phyloP scores from a whole-genome alignment of 2,329 filamentous ascomycete genomes.

The Corinectria fuckeliana region DNA sequence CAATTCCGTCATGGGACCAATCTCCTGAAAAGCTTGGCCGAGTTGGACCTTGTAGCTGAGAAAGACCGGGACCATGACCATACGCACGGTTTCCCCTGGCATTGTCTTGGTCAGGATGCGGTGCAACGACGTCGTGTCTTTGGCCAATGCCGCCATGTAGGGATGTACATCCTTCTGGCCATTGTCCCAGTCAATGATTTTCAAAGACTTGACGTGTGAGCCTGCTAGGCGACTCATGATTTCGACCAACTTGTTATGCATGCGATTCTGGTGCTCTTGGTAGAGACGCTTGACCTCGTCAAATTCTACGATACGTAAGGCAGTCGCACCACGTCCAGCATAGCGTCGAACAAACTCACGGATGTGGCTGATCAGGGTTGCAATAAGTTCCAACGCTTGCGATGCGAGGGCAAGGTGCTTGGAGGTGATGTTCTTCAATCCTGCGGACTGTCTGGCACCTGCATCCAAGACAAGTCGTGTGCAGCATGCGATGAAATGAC shows the following conservation, averaged over 20 bases:
- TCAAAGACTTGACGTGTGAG: slow-evolving; percentile 77
- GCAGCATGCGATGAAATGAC: slow-evolving; percentile 93
- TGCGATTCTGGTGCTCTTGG: slow-evolving; percentile 88
- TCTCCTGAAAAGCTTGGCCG: slow-evolving; percentile 71
- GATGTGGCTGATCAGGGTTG: slow-evolving; percentile 85
- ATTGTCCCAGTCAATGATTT: slow-evolving; percentile 75
- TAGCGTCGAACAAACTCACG: slow-evolving; percentile 90
- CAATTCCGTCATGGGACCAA: slow-evolving; percentile 67
- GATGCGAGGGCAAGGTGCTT: slow-evolving; percentile 92
- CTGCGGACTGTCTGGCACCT: slow-evolving; percentile 86
- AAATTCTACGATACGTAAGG: slow-evolving; percentile 76
- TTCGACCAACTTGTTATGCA: slow-evolving; percentile 91
- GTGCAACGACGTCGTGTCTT: slow-evolving; percentile 85
- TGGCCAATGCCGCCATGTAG: slow-evolving; percentile 87
- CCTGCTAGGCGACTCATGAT: slow-evolving; percentile 84
- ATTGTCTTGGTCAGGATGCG: slow-evolving; percentile 84
- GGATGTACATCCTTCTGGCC: slow-evolving; percentile 57
- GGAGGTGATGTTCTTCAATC: slow-evolving; percentile 94
- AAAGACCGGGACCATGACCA: slow-evolving; percentile 90
- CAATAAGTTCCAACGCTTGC: slow-evolving; percentile 86
- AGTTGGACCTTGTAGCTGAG: slow-evolving; percentile 81
- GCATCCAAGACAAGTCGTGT: slow-evolving; percentile 95
- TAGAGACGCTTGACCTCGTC: slow-evolving; percentile 84
- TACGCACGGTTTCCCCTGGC: slow-evolving; percentile 74
- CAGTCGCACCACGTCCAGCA: slow-evolving; percentile 57